phyloP scores from a whole-genome alignment of 257 asterid species.

The Fraxinus anomala region DNA sequence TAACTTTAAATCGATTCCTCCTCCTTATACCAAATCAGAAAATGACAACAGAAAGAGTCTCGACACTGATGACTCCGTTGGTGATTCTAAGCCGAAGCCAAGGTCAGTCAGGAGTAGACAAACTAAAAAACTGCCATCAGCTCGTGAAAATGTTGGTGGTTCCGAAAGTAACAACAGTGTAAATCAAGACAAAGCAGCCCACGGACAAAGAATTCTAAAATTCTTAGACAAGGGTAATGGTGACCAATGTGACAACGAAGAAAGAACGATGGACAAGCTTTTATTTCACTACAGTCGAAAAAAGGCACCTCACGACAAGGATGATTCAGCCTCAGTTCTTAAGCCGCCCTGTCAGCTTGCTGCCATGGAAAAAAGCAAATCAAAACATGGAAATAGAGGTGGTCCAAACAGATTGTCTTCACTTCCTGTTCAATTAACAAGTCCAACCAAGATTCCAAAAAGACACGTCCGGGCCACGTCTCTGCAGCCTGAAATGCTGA shows the following conservation, averaged over 20 bases:
- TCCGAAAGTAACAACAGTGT: conserved; percentile 6
- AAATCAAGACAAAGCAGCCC: conserved; percentile 37
- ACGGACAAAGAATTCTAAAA: conserved; percentile 38
- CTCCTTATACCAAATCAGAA: conserved; percentile 51
- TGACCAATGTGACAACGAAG: conserved; percentile 50
- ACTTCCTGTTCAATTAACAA: conserved; percentile 42
- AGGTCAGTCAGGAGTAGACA: conserved; percentile 56
- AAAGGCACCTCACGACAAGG: conserved; percentile 30
- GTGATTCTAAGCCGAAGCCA: conserved; percentile 30
- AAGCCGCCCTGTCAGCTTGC: conserved; percentile 28
- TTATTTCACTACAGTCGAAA: conserved; percentile 52
- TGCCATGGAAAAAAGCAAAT: conserved; percentile 24
- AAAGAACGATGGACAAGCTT: conserved; percentile 56
- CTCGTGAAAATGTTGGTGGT: conserved; percentile 18
- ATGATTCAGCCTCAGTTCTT: conserved; percentile 25
- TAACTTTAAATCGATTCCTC: conserved; percentile 35
- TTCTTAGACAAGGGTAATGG: conserved; percentile 39
- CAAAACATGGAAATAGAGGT: conserved; percentile 32
- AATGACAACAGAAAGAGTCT: neutral
- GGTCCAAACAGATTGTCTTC: conserved; percentile 48
- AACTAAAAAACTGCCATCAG: conserved; percentile 31
- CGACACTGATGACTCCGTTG: conserved; percentile 15
- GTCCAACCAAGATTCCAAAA: conserved; percentile 33
- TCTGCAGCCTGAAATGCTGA: conserved; percentile 44
- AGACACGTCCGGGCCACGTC: conserved; percentile 57